phyloP scores from a whole-genome alignment of 2,329 filamentous ascomycete genomes.

The Curvularia eragrostidis region DNA sequence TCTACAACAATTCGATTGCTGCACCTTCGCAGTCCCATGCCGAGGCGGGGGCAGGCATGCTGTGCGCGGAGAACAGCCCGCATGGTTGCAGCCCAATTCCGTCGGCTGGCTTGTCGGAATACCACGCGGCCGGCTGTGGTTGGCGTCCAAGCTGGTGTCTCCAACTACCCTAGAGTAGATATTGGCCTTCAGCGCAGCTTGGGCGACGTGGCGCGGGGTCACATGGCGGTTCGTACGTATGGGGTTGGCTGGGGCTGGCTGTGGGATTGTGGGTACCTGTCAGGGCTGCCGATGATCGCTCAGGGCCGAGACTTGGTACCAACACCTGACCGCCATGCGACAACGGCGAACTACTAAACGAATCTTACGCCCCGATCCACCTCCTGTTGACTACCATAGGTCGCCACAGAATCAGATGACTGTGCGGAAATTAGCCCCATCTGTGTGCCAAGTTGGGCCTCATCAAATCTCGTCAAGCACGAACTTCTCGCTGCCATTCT shows the following conservation, averaged over 20 bases:
- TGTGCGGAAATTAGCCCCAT: conserved; percentile 1
- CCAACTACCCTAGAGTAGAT: background rate
- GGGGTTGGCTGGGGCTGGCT: background rate
- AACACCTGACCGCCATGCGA: background rate
- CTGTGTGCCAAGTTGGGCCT: conserved; percentile 1
- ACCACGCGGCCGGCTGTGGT: background rate
- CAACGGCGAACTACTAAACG: conserved; percentile 3
- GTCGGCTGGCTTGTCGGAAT: background rate
- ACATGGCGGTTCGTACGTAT: background rate
- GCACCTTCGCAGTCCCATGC: background rate
- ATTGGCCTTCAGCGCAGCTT: background rate
- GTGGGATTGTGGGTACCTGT: background rate
- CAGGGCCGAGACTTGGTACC: background rate
- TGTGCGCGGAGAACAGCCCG: background rate
- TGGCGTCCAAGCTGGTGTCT: background rate
- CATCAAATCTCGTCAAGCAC: conserved; percentile 1
- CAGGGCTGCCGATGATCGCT: background rate
- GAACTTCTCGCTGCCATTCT: conserved; percentile 9
- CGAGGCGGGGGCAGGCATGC: background rate
- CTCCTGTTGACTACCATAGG: conserved; percentile 8
- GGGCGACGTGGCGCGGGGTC: background rate
- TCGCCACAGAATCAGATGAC: conserved; percentile 4
- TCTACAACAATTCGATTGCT: background rate
- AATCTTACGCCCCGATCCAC: background rate
- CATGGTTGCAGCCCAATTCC: background rate